Base-by-base conservation (phyloP, 2,329 filamentous ascomycete species). In the Fusarium irregulare region DNA sequence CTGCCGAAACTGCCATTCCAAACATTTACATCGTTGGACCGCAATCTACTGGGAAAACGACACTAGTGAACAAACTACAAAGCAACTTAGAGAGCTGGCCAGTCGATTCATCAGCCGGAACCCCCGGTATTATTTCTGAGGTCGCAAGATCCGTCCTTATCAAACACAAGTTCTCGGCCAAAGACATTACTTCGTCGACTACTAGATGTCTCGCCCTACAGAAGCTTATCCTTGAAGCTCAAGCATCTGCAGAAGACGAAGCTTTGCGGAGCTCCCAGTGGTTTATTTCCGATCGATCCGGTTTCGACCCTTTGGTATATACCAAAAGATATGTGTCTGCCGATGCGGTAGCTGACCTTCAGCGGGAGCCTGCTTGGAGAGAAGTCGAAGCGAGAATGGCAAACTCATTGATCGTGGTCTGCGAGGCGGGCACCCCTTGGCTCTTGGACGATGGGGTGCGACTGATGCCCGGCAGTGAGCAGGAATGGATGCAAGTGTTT, bases 11-110 rank as follows among this genome's bases (percentile, higher is more conserved):
- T 0, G 2, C 1, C 9, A 1, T 45, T 4, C 53, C 57, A 0
- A 67, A 56, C 40, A 78, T 84, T 32, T 84, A 83, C 71, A 79
- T 84, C 40, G 75, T 83, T 30, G 82, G 83, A 4, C 78, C 83
- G 5, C 82, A 83, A 47, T 83, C 78, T 46, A 84, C 81, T 2
- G 83, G 83, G 40, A 84, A 84, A 66, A 83, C 81, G 3, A 84
- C 83, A 1, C 75, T 85, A 2, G 76, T 81, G 57, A 75, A 78
- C 40, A 76, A 76, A 2, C 73, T 84, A 4, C 70, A 73, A 25
- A 55, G 28, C 0, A 62, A 72, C 11, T 73, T 80, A 55, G 48
- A 61, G 11, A 40, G 59, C 32, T 59, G 34, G 21, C 65, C 67
- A 18, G 20, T 48, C 6, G 56, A 42, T 18, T 27, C 32, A 14